Base-by-base conservation (phyloP, 495 filamentous ascomycete genomes). In the Podospora appendiculata region DNA sequence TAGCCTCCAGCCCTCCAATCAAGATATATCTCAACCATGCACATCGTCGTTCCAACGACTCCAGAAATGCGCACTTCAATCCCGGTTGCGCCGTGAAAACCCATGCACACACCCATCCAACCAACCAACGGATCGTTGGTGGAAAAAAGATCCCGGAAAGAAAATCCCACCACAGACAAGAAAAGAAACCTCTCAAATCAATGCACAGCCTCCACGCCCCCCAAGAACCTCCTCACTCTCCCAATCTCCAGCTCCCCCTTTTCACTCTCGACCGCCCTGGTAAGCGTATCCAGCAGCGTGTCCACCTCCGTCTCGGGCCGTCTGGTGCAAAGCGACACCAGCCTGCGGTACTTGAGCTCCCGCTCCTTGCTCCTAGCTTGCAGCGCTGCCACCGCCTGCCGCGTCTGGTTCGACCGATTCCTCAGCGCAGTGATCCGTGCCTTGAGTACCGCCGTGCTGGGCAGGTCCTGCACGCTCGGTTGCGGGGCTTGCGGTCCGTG, bases 221-320 rank as follows among this genome's bases (percentile, higher is more conserved):
- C 79, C 54, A 92, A 65, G 62, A 92, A 90, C 45, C 88, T 79
- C 61, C 80, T 71, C 25, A 91, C 83, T 33, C 88, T 70, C 17
- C 77, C 77, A 19, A 87, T 76, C 60, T 90, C 88, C 4, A 86
- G 72, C 42, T 83, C 83, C 4, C 77, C 78, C 41, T 76, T 74
- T 58, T 92, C 88, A 57, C 83, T 88, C 65, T 89, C 85, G 8
- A 92, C 82, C 12, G 88, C 88, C 45, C 74, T 66, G 41, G 85
- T 70, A 32, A 92, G 63, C 9, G 72, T 76, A 51, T 79, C 80
- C 2, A 89, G 56, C 47, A 81, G 61, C n/a, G 67, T 70, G 50
- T 90, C 88, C 1, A 90, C 80, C 51, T 79, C 74, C 8, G 67
- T 67, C 51, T 87, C 84, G 7, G 74, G 71, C 11, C 87, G 76